A percentile compares a stretch with the other conserved stretches of the same genome.
These are phyloP conservation scores for Tylopilus plumbeoviolaceoides DNA, from an alignment of 768 basidiomycete species.

Conservation along the genomic window DNA sequence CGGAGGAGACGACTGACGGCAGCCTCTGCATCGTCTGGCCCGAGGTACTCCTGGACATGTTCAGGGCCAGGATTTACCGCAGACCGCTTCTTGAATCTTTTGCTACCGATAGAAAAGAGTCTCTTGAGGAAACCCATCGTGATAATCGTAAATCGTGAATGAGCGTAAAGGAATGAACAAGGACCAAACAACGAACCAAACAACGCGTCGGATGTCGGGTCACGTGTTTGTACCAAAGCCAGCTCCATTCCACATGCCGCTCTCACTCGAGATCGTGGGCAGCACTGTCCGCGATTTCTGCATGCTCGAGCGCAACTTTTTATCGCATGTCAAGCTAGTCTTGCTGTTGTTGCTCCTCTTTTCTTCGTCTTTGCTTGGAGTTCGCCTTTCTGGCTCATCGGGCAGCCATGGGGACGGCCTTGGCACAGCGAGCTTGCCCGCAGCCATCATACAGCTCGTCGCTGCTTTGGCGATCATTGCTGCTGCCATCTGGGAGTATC, in stretches of 20 bases:
- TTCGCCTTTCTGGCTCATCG: conserved; percentile 48
- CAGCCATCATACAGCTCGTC: conserved; percentile 50
- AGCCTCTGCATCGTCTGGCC: conserved; percentile 41
- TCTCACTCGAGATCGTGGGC: conserved; percentile 43
- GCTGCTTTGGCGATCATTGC: conserved; percentile 51
- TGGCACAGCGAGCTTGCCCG: conserved; percentile 37
- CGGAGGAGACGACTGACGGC: conserved; percentile 53
- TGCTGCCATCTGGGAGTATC: conserved; percentile 67
- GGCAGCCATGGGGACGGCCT: conserved; percentile 20
- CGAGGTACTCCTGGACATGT: conserved; percentile 14
- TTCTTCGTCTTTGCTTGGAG: conserved; percentile 58
- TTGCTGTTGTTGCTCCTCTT: conserved; percentile 60
- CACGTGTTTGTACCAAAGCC: conserved; percentile 14
- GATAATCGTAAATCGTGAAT: conserved; percentile 28
- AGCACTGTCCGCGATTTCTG: conserved; percentile 71
- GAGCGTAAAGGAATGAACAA: conserved; percentile 31
- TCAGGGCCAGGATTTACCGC: conserved; percentile 24
- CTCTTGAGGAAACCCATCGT: conserved; percentile 69
- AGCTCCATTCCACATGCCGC: not conserved
- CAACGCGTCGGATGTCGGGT: conserved; percentile 14
- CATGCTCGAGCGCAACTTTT: conserved; percentile 75
- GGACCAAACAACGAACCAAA: conserved; percentile 41
- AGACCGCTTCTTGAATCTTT: conserved; percentile 49
- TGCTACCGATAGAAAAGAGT: conserved; percentile 64
- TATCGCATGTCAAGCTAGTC: conserved; percentile 65